These are phyloP conservation scores for Cladosporium sp. DNA, from an alignment of 2,329 filamentous ascomycete genomes.

Conservation along the genomic window DNA sequence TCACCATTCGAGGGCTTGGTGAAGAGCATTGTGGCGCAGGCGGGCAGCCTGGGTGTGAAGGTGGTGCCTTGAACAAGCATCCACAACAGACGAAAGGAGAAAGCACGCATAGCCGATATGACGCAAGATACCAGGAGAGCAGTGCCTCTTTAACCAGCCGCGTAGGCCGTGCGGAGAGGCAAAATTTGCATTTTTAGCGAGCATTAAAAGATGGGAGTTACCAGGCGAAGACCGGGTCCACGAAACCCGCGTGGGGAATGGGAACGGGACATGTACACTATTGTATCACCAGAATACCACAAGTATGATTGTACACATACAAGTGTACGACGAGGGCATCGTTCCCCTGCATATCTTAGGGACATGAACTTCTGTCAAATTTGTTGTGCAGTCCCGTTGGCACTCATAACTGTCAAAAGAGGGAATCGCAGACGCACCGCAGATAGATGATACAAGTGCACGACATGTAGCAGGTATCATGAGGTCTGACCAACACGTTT, in stretches of 20 bases:
- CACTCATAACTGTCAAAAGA: background rate
- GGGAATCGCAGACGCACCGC: background rate
- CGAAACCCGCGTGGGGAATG: background rate
- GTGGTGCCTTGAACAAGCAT: conserved; percentile 44
- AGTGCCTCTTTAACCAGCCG: background rate
- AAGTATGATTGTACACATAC: background rate
- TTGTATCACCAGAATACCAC: conserved; percentile 11
- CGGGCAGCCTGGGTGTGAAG: conserved; percentile 51
- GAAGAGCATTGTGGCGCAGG: conserved; percentile 65
- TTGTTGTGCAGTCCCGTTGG: background rate
- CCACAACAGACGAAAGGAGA: background rate
- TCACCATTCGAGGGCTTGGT: conserved; percentile 82
- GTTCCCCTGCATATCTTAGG: background rate
- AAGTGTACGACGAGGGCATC: background rate
- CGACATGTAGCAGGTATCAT: background rate
- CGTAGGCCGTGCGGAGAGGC: background rate
- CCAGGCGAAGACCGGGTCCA: conserved; percentile 9
- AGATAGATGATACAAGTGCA: background rate
- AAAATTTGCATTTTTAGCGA: conserved; percentile 18
- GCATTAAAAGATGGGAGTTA: conserved; percentile 12
- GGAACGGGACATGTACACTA: conserved; percentile 8
- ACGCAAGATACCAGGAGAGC: background rate
- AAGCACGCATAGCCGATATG: background rate
- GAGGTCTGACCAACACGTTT: background rate
- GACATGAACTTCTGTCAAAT: background rate